Conservation (phyloP, 768 basidiomycete species). For the Chiua virens region DNA sequence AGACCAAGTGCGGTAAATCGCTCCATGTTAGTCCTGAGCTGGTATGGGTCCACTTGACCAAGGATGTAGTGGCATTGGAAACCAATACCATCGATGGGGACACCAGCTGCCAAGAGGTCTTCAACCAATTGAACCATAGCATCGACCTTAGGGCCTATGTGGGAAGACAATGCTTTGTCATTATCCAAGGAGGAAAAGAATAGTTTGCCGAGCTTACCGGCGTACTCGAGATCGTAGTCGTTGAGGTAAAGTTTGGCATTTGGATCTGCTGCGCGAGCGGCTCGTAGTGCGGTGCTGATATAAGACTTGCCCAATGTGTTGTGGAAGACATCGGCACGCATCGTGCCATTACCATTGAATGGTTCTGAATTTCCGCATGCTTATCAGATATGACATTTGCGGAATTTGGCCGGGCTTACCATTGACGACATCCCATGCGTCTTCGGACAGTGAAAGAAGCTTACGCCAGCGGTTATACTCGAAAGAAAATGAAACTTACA, state of each 20-base stretch:
- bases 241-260: slow-evolving; percentile 34
- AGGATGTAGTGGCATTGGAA: slow-evolving; percentile 61
- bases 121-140: slow-evolving; percentile 56
- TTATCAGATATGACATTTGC: background rate
- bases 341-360: slow-evolving; percentile 57
- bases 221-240: slow-evolving; percentile 26
- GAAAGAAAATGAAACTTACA: slow-evolving; percentile 7
- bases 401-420: slow-evolving; percentile 1
- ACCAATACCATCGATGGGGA: slow-evolving; percentile 62
- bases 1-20: slow-evolving; percentile 59
- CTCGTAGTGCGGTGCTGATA: slow-evolving; percentile 48
- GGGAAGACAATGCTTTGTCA: background rate
- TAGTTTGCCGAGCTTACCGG: slow-evolving; percentile 12
- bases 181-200: background rate
- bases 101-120: slow-evolving; percentile 43
- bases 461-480: too few relatives aligned
- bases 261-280: slow-evolving; percentile 32
- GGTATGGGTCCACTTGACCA: slow-evolving; percentile 47
- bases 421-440: slow-evolving; percentile 24
- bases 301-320: slow-evolving; percentile 46
- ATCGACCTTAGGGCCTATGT: slow-evolving; percentile 34
- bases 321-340: slow-evolving; percentile 52
- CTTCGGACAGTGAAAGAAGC: slow-evolving; percentile 2
- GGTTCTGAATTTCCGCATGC: slow-evolving; percentile 6
- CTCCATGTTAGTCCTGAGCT: slow-evolving; percentile 47